Evolutionary conservation across 768 basidiomycete species (phyloP), one percentile per base, ranked within the genome.

Genomic region (Cubamyces lactineus): DNA sequence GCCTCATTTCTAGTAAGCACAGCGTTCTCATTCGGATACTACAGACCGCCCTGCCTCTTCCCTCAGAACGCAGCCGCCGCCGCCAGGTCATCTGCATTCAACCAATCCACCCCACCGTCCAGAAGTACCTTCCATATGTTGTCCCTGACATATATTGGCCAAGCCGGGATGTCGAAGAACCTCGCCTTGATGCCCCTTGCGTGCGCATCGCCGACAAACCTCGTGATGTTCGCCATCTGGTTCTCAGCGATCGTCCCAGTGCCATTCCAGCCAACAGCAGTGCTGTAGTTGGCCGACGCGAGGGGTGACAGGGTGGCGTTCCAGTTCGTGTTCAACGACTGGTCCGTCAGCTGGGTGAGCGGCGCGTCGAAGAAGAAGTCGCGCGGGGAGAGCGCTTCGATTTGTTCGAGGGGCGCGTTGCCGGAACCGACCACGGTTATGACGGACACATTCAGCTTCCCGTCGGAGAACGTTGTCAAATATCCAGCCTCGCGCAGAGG

Each of bases 301-400:
- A 83, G 56, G 2, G 82, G 82, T 9, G 82, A 75, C 28, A 84
- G 61, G 1, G 76, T 77, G 7, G 70, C 62, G 57, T 77, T 74
- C 75, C 77, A 82, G 15, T 74, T 77, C 21, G 72, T 74, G 60
- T 78, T 79, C 9, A 72, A 58, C 3, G 72, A 69, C 17, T 71
- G 71, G 59, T 73, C 73, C 41, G 65, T 71, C 19, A 84, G 73
- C 26, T 71, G 72, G n/a, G 73, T 75, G 57, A 84, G 71, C 7
- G 81, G 83, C 23, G 80, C 83, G 65, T 84, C 82, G 69, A 81
- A 83, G 69, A 84, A 83, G 50, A 80, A 69, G 66, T 83, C 80
- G 17, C 83, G 73, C 13, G 80, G 79, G n/a, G 71, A 69, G 26
- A 82, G 74, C 2, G 74, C 77, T 64, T 77, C 75, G 51, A 84